These are phyloP conservation scores for Pulveroboletus sp. DNA, from an alignment of 768 basidiomycete species.

Conservation along the genomic window DNA sequence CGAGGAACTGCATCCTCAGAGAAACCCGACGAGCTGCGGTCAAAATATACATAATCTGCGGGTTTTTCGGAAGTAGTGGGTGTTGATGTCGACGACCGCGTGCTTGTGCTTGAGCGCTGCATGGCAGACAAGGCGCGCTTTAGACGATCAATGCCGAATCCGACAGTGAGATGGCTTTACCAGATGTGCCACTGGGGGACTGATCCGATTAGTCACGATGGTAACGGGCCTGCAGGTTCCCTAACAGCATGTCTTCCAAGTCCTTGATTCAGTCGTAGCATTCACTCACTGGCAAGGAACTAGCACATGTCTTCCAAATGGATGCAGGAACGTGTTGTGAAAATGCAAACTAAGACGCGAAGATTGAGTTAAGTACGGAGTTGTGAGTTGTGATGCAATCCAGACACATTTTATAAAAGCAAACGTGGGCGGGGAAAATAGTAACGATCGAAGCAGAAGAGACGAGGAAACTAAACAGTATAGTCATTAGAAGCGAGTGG, in stretches of 20 bases:
- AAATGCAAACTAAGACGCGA: too few relatives aligned
- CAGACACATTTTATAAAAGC: constrained; percentile 1
- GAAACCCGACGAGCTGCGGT: constrained; percentile 71
- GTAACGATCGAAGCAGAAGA: neutral
- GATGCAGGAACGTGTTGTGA: too few relatives aligned
- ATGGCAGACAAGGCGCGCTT: constrained; percentile 10
- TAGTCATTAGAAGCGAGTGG: neutral
- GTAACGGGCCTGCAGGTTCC: constrained; percentile 4
- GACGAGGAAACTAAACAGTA: neutral
- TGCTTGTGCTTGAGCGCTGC: constrained; percentile 32
- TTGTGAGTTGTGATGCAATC: neutral
- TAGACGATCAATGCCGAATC: neutral
- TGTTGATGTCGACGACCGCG: constrained; percentile 23
- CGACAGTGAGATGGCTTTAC: too few relatives aligned
- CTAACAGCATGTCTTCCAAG: neutral
- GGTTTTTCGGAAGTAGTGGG: constrained; percentile 34
- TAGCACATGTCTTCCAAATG: too few relatives aligned
- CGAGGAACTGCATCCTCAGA: constrained; percentile 78
- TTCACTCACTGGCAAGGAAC: too few relatives aligned
- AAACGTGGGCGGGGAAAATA: neutral
- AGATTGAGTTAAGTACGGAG: too few relatives aligned
- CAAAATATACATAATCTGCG: constrained; percentile 88
- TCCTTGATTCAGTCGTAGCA: too few relatives aligned
- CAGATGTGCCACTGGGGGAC: neutral
- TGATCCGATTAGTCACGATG: constrained; percentile 15